Evolutionary conservation across 495 filamentous ascomycete genomes (phyloP).

Genomic region (Neurospora pannonica): DNA sequence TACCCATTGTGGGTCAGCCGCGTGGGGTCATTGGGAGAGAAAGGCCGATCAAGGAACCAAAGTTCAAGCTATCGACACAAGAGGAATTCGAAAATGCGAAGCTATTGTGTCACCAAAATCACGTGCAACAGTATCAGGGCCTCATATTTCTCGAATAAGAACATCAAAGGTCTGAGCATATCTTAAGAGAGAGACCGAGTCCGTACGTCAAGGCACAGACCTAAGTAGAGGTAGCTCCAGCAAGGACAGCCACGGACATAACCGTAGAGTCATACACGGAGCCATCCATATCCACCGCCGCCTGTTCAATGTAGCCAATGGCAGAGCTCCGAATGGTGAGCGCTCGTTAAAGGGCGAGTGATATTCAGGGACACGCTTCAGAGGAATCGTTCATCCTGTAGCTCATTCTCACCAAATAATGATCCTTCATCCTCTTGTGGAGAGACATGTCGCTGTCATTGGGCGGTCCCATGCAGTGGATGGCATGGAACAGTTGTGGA

Average conservation of each 20-base stretch:
- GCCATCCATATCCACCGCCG: not conserved
- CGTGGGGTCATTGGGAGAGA: not conserved
- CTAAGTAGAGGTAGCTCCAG: not conserved
- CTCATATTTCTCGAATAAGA: not conserved
- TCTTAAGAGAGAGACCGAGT: not conserved
- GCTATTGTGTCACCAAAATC: not conserved
- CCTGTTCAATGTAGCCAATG: not conserved
- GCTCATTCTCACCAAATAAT: not conserved
- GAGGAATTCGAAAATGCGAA: not conserved
- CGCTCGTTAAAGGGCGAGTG: not conserved
- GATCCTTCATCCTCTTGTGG: not conserved
- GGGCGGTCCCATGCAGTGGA: not conserved
- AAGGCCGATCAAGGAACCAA: not conserved
- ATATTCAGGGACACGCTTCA: not conserved
- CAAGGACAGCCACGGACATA: not conserved
- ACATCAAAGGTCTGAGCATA: not conserved
- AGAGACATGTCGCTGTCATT: not conserved
- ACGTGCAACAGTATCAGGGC: not conserved
- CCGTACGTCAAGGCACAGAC: not conserved
- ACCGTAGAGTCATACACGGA: not conserved
- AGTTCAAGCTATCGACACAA: not conserved
- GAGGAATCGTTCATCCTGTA: not conserved
- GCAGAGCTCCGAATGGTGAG: not conserved
- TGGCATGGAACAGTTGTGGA: not conserved
- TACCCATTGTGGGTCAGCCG: not conserved